Percentiles rank a stretch among this genome's conserved stretches.
phyloP scores from a whole-genome alignment of 345 rosid species.

The Trapa incisa region DNA sequence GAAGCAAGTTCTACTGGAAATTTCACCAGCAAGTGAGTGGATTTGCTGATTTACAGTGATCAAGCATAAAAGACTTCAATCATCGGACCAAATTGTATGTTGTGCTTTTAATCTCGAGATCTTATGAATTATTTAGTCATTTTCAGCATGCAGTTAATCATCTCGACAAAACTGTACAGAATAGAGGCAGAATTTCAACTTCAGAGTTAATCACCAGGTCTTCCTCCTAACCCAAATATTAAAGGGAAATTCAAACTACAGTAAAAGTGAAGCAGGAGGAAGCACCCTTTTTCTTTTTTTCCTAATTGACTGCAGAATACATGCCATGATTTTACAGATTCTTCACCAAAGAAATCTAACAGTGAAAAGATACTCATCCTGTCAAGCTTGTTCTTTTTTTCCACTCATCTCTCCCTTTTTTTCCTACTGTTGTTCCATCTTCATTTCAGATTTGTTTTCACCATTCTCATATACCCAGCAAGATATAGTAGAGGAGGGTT shows the following conservation, averaged over 20 bases:
- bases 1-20: not conserved
- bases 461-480: constrained; percentile 50
- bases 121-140: too few relatives aligned
- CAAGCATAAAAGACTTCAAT: not conserved
- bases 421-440: not conserved
- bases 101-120: not conserved
- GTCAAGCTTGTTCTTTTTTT: not conserved
- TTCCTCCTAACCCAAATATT: too few relatives aligned
- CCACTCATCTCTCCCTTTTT: not conserved
- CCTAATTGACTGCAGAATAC: not conserved
- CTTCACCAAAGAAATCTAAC: not conserved
- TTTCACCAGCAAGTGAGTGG: not conserved
- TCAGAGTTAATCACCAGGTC: too few relatives aligned
- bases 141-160: too few relatives aligned
- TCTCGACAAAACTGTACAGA: too few relatives aligned
- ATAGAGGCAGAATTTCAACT: too few relatives aligned
- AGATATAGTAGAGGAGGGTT: constrained; percentile 82
- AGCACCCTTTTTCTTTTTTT: not conserved
- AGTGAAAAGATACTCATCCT: not conserved
- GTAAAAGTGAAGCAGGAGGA: not conserved
- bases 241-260: not conserved
- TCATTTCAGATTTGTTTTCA: not conserved
- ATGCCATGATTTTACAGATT: not conserved
- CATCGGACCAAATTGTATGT: not conserved
- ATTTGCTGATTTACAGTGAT: not conserved